Conservation (phyloP, 805 yeast species). For the Scheffersomyces lignosus region DNA sequence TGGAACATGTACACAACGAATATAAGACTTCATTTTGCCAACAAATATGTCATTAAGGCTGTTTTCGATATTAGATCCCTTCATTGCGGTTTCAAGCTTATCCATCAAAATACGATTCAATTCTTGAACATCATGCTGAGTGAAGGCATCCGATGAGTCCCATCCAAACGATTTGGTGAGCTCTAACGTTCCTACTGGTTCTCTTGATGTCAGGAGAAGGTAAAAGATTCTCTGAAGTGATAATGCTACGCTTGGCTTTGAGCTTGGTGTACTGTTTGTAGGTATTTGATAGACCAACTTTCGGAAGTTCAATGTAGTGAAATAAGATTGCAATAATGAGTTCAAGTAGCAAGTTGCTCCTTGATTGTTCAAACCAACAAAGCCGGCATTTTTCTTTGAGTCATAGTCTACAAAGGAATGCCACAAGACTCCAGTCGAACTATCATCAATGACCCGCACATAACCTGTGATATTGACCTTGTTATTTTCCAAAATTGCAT, state of each 20-base stretch:
- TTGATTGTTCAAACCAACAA: conserved; percentile 90
- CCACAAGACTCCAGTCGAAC: conserved; percentile 91
- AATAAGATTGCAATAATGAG: conserved; percentile 87
- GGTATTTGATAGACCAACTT: conserved; percentile 89
- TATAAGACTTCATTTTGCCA: conserved; percentile 94
- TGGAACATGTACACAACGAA: conserved; percentile 89
- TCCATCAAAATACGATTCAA: conserved; percentile 95
- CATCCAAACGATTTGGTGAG: conserved; percentile 94
- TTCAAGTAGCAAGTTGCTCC: conserved; percentile 98
- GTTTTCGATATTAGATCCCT: conserved; percentile 67
- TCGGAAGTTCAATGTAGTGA: conserved; percentile 78
- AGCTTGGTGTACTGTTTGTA: conserved; percentile 51
- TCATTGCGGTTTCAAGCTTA: conserved; percentile 85
- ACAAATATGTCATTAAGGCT: conserved; percentile 78
- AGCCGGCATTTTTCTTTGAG: conserved; percentile 85
- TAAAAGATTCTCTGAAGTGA: conserved; percentile 90
- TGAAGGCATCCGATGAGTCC: conserved; percentile 93
- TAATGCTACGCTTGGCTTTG: conserved; percentile 56
- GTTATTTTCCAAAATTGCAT: conserved; percentile 51
- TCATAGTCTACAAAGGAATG: conserved; percentile 82
- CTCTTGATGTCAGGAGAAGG: conserved; percentile 66
- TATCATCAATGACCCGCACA: conserved; percentile 77
- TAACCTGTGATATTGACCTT: conserved; percentile 71
- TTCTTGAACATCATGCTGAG: conserved; percentile 98
- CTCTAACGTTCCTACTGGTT: conserved; percentile 81